phyloP scores from a whole-genome alignment of 2,329 filamentous ascomycete genomes.

The Gnomoniopsis sp. region DNA sequence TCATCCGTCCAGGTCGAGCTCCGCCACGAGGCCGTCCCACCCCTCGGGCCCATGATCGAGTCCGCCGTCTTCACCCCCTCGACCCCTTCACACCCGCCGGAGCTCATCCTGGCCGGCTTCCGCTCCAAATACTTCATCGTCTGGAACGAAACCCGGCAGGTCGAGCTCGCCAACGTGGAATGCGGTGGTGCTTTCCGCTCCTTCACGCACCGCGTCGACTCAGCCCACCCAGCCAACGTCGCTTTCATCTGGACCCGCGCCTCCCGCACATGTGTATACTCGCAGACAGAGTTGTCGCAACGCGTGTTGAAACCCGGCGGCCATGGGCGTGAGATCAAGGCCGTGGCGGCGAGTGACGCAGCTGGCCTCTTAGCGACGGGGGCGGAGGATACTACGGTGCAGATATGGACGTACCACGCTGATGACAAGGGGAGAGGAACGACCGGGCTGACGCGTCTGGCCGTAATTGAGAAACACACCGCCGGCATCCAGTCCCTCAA shows the following conservation, averaged over 20 bases:
- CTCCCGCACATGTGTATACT: constrained; percentile 39
- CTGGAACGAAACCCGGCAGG: constrained; percentile 71
- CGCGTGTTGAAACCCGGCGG: constrained; percentile 63
- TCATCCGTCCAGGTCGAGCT: constrained; percentile 36
- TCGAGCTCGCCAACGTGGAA: constrained; percentile 67
- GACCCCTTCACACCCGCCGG: constrained; percentile 30
- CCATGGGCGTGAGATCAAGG: constrained; percentile 82
- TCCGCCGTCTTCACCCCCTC: constrained; percentile 56
- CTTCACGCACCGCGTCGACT: constrained; percentile 53
- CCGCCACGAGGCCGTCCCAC: constrained; percentile 65
- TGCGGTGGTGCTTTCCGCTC: constrained; percentile 83
- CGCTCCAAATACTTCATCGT: constrained; percentile 74
- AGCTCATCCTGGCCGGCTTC: constrained; percentile 78
- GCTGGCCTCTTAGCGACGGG: constrained; percentile 55
- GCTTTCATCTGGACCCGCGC: constrained; percentile 64
- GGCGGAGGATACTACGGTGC: constrained; percentile 71
- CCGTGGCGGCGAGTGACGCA: constrained; percentile 30
- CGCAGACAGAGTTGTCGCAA: constrained; percentile 33
- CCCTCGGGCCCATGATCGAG: constrained; percentile 75
- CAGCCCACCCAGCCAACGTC: constrained; percentile 34
- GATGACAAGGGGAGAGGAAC: constrained; percentile 3
- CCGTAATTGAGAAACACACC: constrained; percentile 71
- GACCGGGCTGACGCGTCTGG: constrained; percentile 45
- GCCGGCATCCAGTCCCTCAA: constrained; percentile 78
- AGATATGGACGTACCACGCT: constrained; percentile 58